Conservation (phyloP, 2,329 filamentous ascomycete species). For the Thermochaetoides dissita region DNA sequence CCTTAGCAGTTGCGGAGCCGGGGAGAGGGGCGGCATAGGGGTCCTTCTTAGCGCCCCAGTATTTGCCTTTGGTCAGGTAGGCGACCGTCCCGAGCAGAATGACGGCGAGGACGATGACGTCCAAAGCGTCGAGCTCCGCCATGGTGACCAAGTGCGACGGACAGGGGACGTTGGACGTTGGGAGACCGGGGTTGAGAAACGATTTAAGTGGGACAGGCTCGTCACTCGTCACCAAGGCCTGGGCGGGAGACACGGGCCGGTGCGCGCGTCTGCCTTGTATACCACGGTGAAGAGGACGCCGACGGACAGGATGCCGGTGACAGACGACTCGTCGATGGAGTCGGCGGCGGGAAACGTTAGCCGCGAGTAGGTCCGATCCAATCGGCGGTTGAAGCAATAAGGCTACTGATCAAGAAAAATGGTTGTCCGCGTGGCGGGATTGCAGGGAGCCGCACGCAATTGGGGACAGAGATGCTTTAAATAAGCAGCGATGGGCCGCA, state of each 20-base stretch:
- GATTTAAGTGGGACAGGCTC: too few species aligned
- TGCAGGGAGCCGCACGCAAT: too few species aligned
- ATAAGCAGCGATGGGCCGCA: too few species aligned
- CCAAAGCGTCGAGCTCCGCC: conserved; percentile 92
- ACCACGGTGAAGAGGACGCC: too few species aligned
- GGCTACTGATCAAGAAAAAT: neutral
- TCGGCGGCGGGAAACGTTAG: conserved; percentile 10
- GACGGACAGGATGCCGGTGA: too few species aligned
- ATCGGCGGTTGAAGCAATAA: conserved; percentile 2
- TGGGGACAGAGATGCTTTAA: neutral
- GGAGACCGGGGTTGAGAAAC: neutral
- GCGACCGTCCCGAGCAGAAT: conserved; percentile 78
- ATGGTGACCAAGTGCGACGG: conserved; percentile 33
- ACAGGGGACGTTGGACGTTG: neutral
- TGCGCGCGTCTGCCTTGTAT: conserved; percentile 1
- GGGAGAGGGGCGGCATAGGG: conserved; percentile 68
- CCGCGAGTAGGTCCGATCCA: conserved; percentile 5
- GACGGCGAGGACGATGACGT: conserved; percentile 76
- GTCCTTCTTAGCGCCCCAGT: conserved; percentile 81
- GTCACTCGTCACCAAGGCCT: neutral
- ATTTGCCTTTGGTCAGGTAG: conserved; percentile 94
- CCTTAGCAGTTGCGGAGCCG: conserved; percentile 55
- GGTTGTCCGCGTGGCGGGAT: too few species aligned
- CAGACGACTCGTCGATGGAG: neutral
- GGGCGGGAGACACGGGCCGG: conserved; percentile 2